A percentile compares a stretch with the other conserved stretches of the same genome.
Evolutionary conservation across 2,329 filamentous ascomycete genomes (phyloP).

Genomic region (Colletotrichum nymphaeae): DNA sequence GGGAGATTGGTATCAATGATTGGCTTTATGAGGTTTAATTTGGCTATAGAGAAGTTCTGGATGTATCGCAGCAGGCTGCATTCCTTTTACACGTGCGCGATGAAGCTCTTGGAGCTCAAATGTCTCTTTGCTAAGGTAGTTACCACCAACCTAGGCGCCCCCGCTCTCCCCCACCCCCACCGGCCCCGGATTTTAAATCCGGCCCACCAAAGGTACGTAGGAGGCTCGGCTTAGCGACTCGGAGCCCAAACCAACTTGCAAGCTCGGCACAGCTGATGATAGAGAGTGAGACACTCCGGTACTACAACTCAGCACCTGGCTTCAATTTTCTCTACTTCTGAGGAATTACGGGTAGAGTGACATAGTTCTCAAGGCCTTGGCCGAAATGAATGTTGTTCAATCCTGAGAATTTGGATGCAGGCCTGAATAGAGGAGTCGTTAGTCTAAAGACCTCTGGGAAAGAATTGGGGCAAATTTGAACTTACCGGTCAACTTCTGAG

Average conservation of each 20-base stretch:
- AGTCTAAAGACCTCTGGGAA: slow-evolving; percentile 45
- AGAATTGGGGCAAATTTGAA: slow-evolving; percentile 43
- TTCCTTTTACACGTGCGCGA: slow-evolving; percentile 2
- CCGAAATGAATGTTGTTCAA: slow-evolving; percentile 66
- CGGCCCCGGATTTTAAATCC: slow-evolving; percentile 10
- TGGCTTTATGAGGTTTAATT: neutral
- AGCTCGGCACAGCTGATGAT: neutral
- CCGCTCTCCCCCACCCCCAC: slow-evolving; percentile 18
- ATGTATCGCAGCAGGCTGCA: neutral
- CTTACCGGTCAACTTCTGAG: slow-evolving; percentile 58
- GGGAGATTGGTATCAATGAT: neutral
- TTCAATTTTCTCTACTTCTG: neutral
- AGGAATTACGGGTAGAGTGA: slow-evolving; percentile 65
- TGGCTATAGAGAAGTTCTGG: neutral
- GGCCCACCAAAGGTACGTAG: neutral
- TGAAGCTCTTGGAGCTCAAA: neutral
- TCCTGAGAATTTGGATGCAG: slow-evolving; percentile 50
- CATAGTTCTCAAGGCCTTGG: slow-evolving; percentile 58
- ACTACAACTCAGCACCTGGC: no score
- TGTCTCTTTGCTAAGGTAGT: neutral
- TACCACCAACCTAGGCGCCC: neutral
- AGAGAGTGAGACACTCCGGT: no score
- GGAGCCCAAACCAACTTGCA: neutral
- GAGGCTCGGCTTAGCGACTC: slow-evolving; percentile 1
- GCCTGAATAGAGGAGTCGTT: slow-evolving; percentile 60